Percentiles rank a stretch among this genome's conserved stretches.
These are phyloP conservation scores for Leersia perrieri DNA, from an alignment of 176 grass and related monocot species.

Conservation along the genomic window DNA sequence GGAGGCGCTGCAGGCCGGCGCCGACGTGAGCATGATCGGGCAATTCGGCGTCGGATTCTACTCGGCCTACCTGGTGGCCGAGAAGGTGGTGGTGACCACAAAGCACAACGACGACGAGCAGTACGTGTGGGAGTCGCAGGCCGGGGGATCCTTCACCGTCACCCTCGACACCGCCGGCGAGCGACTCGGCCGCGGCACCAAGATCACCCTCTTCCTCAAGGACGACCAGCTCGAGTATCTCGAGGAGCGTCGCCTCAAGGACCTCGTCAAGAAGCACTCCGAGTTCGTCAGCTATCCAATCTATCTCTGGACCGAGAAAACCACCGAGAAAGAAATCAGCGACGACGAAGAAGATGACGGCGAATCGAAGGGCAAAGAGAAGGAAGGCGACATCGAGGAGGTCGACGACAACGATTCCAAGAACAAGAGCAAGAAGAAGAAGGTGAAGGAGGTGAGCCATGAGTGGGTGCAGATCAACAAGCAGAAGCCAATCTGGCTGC, in stretches of 20 bases:
- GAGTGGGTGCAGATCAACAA: conserved; percentile 64
- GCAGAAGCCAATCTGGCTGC: conserved; percentile 72
- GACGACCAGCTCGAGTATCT: conserved; percentile 72
- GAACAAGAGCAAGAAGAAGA: conserved; percentile 30
- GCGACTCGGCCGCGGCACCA: conserved; percentile 55
- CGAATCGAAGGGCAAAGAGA: neutral
- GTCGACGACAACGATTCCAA: neutral
- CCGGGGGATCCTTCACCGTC: conserved; percentile 60
- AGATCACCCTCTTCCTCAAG: conserved; percentile 63
- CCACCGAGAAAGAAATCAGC: conserved; percentile 61
- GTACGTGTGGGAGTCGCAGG: conserved; percentile 70
- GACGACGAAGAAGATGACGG: conserved; percentile 41
- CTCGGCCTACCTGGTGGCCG: conserved; percentile 61
- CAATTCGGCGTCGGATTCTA: conserved; percentile 73
- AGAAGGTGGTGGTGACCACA: conserved; percentile 60
- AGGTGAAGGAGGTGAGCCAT: conserved; percentile 53
- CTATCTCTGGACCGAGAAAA: conserved; percentile 68
- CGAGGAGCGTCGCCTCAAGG: conserved; percentile 58
- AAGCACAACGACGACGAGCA: conserved; percentile 87
- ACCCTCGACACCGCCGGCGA: conserved; percentile 43
- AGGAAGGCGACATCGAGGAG: conserved; percentile 46
- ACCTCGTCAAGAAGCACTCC: conserved; percentile 67
- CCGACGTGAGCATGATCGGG: conserved; percentile 65
- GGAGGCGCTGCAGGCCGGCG: conserved; percentile 54
- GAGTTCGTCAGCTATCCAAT: conserved; percentile 78